Evolutionary conservation across 495 filamentous ascomycete species (phyloP).

Genomic region (Aspergillus indologenus): DNA sequence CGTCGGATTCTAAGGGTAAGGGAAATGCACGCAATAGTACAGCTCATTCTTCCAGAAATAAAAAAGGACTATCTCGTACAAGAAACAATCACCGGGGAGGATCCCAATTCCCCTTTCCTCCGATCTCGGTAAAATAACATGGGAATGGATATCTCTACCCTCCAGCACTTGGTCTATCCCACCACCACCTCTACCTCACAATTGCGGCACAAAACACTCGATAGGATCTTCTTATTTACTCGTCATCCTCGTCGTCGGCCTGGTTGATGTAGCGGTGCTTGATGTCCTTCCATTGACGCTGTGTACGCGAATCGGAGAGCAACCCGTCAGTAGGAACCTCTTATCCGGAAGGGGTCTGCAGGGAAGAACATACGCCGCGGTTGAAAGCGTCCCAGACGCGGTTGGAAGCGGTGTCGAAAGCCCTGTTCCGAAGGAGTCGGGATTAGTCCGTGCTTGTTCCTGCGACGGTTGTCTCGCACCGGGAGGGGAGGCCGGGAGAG

Average conservation of each 20-base stretch:
- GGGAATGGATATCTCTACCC: conserved; percentile 6
- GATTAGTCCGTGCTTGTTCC: conserved; percentile 10
- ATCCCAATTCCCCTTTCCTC: conserved; percentile 8
- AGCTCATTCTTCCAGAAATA: conserved; percentile 12
- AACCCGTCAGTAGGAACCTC: conserved; percentile 29
- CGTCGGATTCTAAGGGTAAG: no score
- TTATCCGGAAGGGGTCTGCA: conserved; percentile 4
- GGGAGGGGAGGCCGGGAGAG: conserved; percentile 1
- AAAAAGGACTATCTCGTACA: conserved; percentile 38
- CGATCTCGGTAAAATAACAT: conserved; percentile 24
- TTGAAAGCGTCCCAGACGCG: conserved; percentile 87
- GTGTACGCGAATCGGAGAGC: conserved; percentile 15
- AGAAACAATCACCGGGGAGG: conserved; percentile 20
- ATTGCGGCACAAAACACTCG: conserved; percentile 3
- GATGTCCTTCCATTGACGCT: conserved; percentile 99
- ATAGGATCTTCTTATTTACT: conserved; percentile 28
- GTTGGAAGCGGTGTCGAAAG: conserved; percentile 72
- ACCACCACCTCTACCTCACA: no score
- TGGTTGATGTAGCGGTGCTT: conserved; percentile 75
- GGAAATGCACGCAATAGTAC: conserved; percentile 10
- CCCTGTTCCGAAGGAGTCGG: conserved; percentile 50
- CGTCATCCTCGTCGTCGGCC: conserved; percentile 57
- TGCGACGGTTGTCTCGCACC: conserved; percentile 6
- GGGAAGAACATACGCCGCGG: conserved; percentile 66
- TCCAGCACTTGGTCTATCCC: conserved; percentile 11